Evolutionary conservation across 1,139 yeast genomes (phyloP).

Genomic region (Geotrichum fermentans): DNA sequence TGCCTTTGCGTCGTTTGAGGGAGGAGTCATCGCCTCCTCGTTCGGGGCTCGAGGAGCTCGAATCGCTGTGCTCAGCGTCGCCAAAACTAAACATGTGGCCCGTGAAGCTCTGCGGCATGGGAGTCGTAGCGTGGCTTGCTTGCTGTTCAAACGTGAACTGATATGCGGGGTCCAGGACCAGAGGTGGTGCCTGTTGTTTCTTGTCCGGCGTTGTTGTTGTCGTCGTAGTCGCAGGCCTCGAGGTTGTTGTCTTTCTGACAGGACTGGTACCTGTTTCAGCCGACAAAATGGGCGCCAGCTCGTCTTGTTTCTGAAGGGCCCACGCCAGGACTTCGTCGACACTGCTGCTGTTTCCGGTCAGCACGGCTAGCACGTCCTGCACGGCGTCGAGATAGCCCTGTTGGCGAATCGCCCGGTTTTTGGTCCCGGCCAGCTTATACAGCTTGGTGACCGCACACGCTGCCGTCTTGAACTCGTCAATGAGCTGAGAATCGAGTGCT

Average conservation of each 20-base stretch:
- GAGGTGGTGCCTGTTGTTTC: background rate
- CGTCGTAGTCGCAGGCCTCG: background rate
- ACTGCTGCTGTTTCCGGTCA: constrained; percentile 15
- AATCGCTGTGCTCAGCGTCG: too few species aligned
- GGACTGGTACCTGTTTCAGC: constrained; percentile 3
- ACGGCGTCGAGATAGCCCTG: constrained; percentile 32
- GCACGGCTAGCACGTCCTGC: constrained; percentile 21
- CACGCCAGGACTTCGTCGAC: constrained; percentile 19
- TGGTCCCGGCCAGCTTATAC: constrained; percentile 29
- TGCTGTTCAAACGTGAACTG: background rate
- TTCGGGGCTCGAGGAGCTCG: too few species aligned
- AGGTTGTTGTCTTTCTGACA: constrained; percentile 6
- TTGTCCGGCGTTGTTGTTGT: constrained; percentile 1
- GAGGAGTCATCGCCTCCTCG: too few species aligned
- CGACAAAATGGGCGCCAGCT: constrained; percentile 12
- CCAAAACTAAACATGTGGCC: background rate
- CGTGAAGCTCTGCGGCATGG: background rate
- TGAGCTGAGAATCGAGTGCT: constrained; percentile 1
- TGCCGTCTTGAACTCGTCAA: constrained; percentile 17
- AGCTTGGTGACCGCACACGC: constrained; percentile 17
- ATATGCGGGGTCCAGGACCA: background rate
- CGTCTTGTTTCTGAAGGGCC: constrained; percentile 22
- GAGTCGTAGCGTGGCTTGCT: background rate
- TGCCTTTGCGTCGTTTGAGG: too few species aligned
- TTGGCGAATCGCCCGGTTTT: constrained; percentile 26